Base-by-base conservation (phyloP, 2,329 filamentous ascomycete species). In the Septoria linicola region DNA sequence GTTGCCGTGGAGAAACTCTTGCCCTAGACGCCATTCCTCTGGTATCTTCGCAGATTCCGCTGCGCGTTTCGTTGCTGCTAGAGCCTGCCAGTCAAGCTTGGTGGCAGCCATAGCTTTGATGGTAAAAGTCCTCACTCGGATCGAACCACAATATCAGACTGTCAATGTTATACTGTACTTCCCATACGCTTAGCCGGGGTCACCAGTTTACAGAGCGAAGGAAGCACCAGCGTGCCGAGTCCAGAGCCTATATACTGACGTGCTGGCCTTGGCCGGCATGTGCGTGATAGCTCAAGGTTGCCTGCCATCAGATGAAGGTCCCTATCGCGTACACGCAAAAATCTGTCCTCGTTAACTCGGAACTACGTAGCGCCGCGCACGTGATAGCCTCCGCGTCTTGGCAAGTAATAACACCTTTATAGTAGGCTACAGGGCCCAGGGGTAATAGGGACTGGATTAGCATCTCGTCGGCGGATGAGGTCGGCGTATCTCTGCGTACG, bases 21-120 rank as follows among this genome's bases (percentile, higher is more conserved):
- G 27, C 63, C 36, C 63, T 1, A 58, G 41, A 5, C 39, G 35
- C 52, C 55, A 55, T 35, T 42, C 48, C 21, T 21, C n/a, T 0
- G 55, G 55, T n/a, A 58, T 58, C 16, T 51, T 50, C n/a, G 55
- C 45, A 8, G 48, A 36, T 8, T 43, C 37, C 16, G 35, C 49
- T 40, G 40, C 52, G 14, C 52, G 49, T 27, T 55, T 55, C 17
- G 47, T 34, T 7, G 47, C 48, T 14, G 54, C 51, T 40, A 41
- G 54, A 16, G 30, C 23, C 25, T 57, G 36, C 44, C 45, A 49
- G 27, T 34, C n/a, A n/a, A 3, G 13, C 17, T 27, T 25, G 5
- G 17, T 35, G 20, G 17, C 43, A 17, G 21, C 32, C 43, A 46
- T 46, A 20, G 1, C 35, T 19, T 5, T 6, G 16, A 37, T 37